phyloP scores from a whole-genome alignment of 2,329 filamentous ascomycete genomes.

The Aspergillus viridinutans region DNA sequence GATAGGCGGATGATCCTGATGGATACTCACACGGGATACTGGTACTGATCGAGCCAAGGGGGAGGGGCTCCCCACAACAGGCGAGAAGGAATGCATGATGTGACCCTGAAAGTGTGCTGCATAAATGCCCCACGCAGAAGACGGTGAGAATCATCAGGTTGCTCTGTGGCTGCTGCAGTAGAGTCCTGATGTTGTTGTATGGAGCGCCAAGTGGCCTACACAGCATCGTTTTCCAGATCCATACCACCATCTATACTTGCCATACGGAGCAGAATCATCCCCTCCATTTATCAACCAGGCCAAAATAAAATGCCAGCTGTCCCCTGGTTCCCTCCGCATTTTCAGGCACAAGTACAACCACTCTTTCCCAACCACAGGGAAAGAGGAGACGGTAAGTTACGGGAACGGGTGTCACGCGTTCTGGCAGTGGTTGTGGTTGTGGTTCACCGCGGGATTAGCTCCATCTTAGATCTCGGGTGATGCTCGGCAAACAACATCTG shows the following conservation, averaged over 20 bases:
- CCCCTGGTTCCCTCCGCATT: conserved; percentile 6
- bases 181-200: not conserved
- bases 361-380: conserved; percentile 6
- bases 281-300: not conserved
- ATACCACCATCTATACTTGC: not conserved
- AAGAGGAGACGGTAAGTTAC: conserved; percentile 9
- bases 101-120: conserved; percentile 7
- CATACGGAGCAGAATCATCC: too few relatives aligned
- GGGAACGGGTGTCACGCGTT: conserved; percentile 4
- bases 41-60: not conserved
- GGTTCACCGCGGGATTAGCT: not conserved
- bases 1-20: not conserved
- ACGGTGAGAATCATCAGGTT: conserved; percentile 13
- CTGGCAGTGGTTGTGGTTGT: not conserved
- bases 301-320: conserved; percentile 4
- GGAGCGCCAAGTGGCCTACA: not conserved
- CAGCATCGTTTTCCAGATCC: not conserved
- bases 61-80: not conserved
- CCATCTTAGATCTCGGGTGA: conserved; percentile 4
- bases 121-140: conserved; percentile 12
- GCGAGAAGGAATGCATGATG: conserved; percentile 13
- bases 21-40: not conserved
- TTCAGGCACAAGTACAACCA: conserved; percentile 7
- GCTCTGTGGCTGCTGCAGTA: not conserved
- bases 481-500: conserved; percentile 6